These are phyloP conservation scores for Pseudogymnoascus sp. DNA, from an alignment of 2,329 filamentous ascomycete genomes.

Conservation along the genomic window DNA sequence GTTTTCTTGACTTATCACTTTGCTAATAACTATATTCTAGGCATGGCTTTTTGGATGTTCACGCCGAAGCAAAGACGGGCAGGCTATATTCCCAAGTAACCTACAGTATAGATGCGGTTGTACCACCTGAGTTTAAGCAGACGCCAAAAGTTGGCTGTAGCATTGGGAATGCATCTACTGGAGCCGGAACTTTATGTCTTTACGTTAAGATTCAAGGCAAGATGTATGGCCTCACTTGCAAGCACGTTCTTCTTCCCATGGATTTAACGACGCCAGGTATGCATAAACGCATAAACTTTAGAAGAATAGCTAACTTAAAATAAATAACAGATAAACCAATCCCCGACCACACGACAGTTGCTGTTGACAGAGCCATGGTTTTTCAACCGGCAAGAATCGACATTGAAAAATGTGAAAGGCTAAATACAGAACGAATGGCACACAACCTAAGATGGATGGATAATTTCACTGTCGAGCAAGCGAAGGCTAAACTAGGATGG, in stretches of 20 bases:
- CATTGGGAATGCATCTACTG: not conserved
- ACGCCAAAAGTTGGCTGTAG: not conserved
- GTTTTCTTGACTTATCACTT: not conserved
- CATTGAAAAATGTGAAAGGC: not conserved
- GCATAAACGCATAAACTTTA: not conserved
- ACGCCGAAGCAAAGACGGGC: slow-evolving; percentile 6
- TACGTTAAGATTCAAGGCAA: not conserved
- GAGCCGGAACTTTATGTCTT: not conserved
- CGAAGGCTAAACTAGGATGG: not conserved
- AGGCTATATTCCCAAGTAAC: not conserved
- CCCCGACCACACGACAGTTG: not conserved
- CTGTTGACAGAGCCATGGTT: not conserved
- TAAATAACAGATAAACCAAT: not conserved
- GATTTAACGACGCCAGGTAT: not conserved
- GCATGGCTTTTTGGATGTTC: not conserved
- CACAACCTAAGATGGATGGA: not conserved
- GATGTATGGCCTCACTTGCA: not conserved
- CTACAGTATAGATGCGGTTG: not conserved
- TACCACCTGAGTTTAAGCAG: not conserved
- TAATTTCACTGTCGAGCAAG: not conserved
- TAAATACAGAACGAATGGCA: not conserved
- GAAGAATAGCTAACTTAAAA: not conserved
- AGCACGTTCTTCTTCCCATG: not conserved
- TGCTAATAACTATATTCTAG: not conserved
- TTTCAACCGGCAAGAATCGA: not conserved